These are phyloP conservation scores for Leishmania gerbilli DNA, from an alignment of 208 protist genomes.

Conservation along the genomic window DNA sequence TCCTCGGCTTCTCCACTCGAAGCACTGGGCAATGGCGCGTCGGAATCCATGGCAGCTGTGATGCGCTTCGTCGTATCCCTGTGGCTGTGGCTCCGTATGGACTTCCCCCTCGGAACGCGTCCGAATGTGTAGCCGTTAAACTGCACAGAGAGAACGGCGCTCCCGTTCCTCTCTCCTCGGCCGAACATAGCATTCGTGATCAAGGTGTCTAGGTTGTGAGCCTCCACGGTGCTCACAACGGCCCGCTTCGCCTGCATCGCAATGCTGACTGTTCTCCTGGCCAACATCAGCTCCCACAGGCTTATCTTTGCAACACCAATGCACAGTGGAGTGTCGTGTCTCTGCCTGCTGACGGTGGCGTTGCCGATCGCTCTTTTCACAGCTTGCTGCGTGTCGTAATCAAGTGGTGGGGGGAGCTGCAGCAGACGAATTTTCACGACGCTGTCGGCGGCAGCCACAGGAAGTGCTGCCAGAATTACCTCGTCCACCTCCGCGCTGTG, in stretches of 20 bases:
- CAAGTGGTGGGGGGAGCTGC: conserved; percentile 62
- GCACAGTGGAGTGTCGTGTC: conserved; percentile 58
- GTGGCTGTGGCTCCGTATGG: conserved; percentile 32
- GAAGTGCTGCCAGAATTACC: conserved; percentile 71
- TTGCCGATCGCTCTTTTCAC: conserved; percentile 9
- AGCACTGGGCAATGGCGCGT: conserved; percentile 3
- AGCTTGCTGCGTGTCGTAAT: conserved; percentile 29
- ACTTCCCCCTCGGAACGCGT: conserved; percentile 37
- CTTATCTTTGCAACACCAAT: conserved; percentile 84
- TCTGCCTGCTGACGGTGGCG: conserved; percentile 22
- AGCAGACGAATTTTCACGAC: conserved; percentile 83
- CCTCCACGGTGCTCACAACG: conserved; percentile 58
- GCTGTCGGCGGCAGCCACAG: conserved; percentile 49
- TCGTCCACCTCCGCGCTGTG: conserved; percentile 43
- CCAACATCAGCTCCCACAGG: conserved; percentile 64
- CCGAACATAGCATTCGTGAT: conserved; percentile 79
- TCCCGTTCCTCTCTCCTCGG: conserved; percentile 62
- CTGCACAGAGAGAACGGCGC: conserved; percentile 74
- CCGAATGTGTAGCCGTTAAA: conserved; percentile 67
- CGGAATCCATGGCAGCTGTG: conserved; percentile 8
- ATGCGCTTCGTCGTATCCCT: not conserved
- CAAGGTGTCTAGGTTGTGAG: conserved; percentile 65
- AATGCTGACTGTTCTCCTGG: conserved; percentile 62
- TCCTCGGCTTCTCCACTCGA: conserved; percentile 2
- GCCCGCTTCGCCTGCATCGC: conserved; percentile 73